Evolutionary conservation across 78 protist genomes (phyloP).

Genomic region (Dictyostelium citrinum): DNA sequence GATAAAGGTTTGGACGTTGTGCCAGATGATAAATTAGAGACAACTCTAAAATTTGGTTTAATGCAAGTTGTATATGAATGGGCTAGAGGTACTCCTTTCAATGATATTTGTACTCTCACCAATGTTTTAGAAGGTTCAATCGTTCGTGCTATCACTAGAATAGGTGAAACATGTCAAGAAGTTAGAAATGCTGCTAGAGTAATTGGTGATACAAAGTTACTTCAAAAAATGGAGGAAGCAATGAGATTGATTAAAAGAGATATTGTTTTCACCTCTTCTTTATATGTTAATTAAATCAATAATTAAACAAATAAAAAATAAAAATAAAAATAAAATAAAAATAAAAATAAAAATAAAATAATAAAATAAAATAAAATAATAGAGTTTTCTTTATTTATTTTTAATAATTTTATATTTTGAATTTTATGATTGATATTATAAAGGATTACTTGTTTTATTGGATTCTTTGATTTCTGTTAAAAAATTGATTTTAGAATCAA

Average conservation of each 20-base stretch:
- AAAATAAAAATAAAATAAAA: background rate
- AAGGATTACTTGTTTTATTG: too few relatives aligned
- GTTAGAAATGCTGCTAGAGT: slow-evolving; percentile 92
- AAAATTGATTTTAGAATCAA: too few relatives aligned
- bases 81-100: slow-evolving; percentile 93
- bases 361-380: too few relatives aligned
- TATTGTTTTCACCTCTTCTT: slow-evolving; percentile 90
- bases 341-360: too few relatives aligned
- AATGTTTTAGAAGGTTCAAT: slow-evolving; percentile 90
- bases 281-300: slow-evolving; percentile 73
- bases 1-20: slow-evolving; percentile 73
- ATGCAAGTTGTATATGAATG: slow-evolving; percentile 94
- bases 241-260: slow-evolving; percentile 92
- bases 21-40: background rate
- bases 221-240: slow-evolving; percentile 88
- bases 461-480: too few relatives aligned
- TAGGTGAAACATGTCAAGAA: slow-evolving; percentile 94
- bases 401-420: too few relatives aligned
- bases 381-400: background rate
- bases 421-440: too few relatives aligned
- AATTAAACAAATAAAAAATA: background rate
- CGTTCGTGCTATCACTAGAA: slow-evolving; percentile 92
- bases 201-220: slow-evolving; percentile 93
- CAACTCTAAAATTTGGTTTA: slow-evolving; percentile 57
- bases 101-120: slow-evolving; percentile 86